phyloP scores from a whole-genome alignment of 768 basidiomycete genomes.

The Chalciporus chontae region DNA sequence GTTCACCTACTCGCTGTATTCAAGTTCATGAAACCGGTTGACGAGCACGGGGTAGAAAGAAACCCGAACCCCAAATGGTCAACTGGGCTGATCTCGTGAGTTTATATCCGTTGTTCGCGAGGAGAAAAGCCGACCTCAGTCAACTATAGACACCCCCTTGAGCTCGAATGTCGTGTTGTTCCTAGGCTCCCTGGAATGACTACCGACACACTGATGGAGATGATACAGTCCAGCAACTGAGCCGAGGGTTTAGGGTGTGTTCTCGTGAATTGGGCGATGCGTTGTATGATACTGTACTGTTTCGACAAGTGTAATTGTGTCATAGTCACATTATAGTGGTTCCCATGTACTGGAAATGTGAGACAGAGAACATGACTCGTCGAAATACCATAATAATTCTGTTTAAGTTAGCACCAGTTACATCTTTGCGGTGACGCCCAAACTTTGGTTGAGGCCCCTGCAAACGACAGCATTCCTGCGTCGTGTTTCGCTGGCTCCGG shows the following conservation, averaged over 20 bases:
- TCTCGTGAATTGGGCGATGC: neutral
- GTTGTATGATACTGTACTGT: neutral
- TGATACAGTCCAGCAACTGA: conserved; percentile 13
- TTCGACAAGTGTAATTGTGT: neutral
- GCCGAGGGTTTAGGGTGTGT: neutral
- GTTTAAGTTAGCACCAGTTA: no score
- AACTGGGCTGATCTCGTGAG: conserved; percentile 29
- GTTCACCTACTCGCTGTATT: conserved; percentile 29
- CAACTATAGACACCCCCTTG: conserved; percentile 24
- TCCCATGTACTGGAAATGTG: no score
- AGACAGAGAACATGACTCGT: no score
- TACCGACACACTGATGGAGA: conserved; percentile 12
- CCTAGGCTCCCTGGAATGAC: conserved; percentile 17
- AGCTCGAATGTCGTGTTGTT: conserved; percentile 27
- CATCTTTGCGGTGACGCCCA: no score
- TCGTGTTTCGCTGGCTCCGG: no score
- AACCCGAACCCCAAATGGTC: conserved; percentile 26
- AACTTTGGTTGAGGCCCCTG: no score
- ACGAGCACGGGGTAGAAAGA: conserved; percentile 24
- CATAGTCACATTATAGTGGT: no score
- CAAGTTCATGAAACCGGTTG: conserved; percentile 27
- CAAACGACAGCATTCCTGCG: no score
- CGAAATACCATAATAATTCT: no score
- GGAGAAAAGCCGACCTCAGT: conserved; percentile 1
- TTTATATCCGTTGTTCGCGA: neutral